These are phyloP conservation scores for Vairimorpha necatrix DNA, from an alignment of 371 early-diverging fungal species.

Conservation along the genomic window DNA sequence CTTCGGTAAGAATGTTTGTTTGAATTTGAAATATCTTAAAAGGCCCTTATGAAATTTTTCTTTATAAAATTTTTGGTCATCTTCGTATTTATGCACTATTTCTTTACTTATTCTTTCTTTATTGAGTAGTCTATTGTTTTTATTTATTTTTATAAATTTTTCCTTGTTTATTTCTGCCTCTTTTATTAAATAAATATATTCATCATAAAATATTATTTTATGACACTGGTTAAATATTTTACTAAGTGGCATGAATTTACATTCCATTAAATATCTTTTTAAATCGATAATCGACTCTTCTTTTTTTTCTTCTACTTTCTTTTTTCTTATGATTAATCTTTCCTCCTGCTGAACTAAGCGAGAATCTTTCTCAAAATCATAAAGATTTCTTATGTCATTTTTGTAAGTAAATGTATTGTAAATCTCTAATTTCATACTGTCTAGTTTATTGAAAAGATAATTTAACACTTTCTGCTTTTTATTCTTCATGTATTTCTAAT, in stretches of 20 bases:
- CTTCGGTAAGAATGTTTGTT: not conserved
- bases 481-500: not conserved
- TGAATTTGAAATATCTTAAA: not conserved
- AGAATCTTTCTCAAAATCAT: conserved; percentile 3
- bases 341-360: not conserved
- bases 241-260: not conserved
- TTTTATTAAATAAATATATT: not conserved
- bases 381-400: not conserved
- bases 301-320: not conserved
- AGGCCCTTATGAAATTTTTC: not conserved
- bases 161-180: not conserved
- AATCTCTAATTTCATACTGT: conserved; percentile 8
- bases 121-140: not conserved
- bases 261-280: not conserved
- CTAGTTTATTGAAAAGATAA: not conserved
- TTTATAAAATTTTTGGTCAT: not conserved
- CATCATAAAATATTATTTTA: conserved; percentile 1
- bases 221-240: not conserved
- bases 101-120: not conserved
- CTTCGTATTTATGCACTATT: not conserved
- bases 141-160: not conserved
- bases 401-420: not conserved
- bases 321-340: not conserved
- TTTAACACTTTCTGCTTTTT: not conserved
- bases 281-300: not conserved